Conservation (phyloP, 2,329 filamentous ascomycete genomes). For the Daldinia sp. region DNA sequence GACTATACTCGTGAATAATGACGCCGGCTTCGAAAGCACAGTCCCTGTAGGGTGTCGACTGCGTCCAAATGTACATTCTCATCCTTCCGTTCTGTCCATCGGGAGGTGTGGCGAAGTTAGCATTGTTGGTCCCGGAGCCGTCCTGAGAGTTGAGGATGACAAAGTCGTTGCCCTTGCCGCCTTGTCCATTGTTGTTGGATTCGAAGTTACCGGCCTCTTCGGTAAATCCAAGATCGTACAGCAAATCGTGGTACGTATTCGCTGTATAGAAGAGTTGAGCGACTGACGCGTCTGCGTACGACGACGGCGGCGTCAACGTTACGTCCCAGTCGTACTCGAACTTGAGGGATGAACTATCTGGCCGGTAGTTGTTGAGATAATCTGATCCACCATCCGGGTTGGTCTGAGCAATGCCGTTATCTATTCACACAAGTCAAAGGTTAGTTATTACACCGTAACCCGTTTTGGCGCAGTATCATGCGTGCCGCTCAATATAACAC, state of each 20-base stretch:
- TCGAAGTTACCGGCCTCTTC: conserved; percentile 69
- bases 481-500: no score
- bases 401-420: conserved; percentile 65
- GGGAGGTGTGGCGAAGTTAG: conserved; percentile 63
- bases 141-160: conserved; percentile 67
- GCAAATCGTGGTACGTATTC: conserved; percentile 67
- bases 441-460: conserved; percentile 2
- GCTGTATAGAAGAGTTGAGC: conserved; percentile 69
- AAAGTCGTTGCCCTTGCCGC: conserved; percentile 60
- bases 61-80: conserved; percentile 66
- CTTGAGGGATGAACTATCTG: conserved; percentile 50
- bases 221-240: conserved; percentile 65
- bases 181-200: conserved; percentile 61
- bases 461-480: neutral
- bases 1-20: conserved; percentile 67
- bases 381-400: conserved; percentile 56
- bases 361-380: conserved; percentile 61
- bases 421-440: conserved; percentile 19
- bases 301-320: conserved; percentile 46
- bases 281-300: conserved; percentile 63
- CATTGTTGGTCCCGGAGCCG: conserved; percentile 63
- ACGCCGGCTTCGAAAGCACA: conserved; percentile 67
- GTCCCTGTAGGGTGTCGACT: conserved; percentile 58
- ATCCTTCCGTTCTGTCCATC: conserved; percentile 62
- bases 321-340: conserved; percentile 59